A percentile compares a stretch with the other conserved stretches of the same genome.
These are phyloP conservation scores for Termitomyces sp. DNA, from an alignment of 768 basidiomycete species.

Conservation along the genomic window DNA sequence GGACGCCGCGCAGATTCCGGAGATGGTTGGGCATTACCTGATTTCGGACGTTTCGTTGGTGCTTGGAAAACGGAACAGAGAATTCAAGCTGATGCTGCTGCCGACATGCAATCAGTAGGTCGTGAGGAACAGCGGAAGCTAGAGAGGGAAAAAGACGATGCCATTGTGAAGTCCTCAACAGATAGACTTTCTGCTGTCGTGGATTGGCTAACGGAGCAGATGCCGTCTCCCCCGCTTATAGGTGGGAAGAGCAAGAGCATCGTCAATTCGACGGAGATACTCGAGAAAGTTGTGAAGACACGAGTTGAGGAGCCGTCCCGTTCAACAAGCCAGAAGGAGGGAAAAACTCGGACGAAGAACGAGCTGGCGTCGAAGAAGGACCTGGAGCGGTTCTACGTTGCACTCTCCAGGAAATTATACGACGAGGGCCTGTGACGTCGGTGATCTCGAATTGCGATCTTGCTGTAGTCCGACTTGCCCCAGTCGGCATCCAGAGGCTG, in stretches of 20 bases:
- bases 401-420: constrained; percentile 85
- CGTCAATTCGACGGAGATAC: background rate
- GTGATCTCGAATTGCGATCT: background rate
- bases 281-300: constrained; percentile 17
- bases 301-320: constrained; percentile 20
- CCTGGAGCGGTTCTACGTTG: constrained; percentile 87
- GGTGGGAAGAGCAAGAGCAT: constrained; percentile 12
- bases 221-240: constrained; percentile 38
- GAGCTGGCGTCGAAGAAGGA: constrained; percentile 70
- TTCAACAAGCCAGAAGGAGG: constrained; percentile 18
- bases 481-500: background rate
- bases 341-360: constrained; percentile 32
- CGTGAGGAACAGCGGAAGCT: constrained; percentile 23
- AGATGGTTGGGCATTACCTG: constrained; percentile 49
- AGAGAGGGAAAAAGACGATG: constrained; percentile 36
- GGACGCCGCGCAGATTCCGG: constrained; percentile 19
- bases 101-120: constrained; percentile 14
- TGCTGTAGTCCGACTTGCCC: background rate
- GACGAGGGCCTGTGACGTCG: constrained; percentile 79
- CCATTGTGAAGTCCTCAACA: constrained; percentile 62
- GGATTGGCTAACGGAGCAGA: constrained; percentile 78
- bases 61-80: constrained; percentile 61
- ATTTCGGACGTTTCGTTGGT: constrained; percentile 63
- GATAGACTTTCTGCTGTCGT: constrained; percentile 73
- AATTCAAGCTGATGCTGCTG: constrained; percentile 33